A percentile compares a stretch with the other conserved stretches of the same genome.
phyloP scores from a whole-genome alignment of 352 stramenopile genomes.

The Phytophthora cactorum region DNA sequence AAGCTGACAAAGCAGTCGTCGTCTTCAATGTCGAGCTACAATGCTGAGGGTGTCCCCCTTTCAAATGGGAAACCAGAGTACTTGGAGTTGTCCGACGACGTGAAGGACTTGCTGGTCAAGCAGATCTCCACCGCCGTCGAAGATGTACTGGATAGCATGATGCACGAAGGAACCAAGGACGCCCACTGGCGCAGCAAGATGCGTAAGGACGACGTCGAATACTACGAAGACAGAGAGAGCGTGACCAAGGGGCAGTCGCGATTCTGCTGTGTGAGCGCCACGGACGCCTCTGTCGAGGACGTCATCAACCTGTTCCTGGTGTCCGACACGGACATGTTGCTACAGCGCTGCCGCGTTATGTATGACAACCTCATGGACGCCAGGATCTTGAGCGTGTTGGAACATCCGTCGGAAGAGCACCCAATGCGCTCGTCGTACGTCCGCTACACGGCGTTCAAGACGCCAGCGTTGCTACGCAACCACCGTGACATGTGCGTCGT shows the following conservation, averaged over 20 bases:
- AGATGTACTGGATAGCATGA: conserved; percentile 46
- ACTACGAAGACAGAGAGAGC: conserved; percentile 43
- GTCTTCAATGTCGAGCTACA: conserved; percentile 32
- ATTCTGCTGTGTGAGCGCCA: conserved; percentile 45
- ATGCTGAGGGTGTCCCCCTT: conserved; percentile 13
- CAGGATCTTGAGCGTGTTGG: conserved; percentile 40
- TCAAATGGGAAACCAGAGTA: conserved; percentile 17
- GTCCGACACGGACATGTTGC: conserved; percentile 39
- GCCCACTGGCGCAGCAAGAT: conserved; percentile 37
- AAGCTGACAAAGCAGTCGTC: conserved; percentile 16
- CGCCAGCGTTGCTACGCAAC: conserved; percentile 37
- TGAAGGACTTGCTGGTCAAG: conserved; percentile 35
- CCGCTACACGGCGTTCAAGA: conserved; percentile 49
- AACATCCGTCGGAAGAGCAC: conserved; percentile 34
- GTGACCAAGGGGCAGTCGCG: conserved; percentile 38
- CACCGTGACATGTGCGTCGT: conserved; percentile 51
- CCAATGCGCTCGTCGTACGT: conserved; percentile 49
- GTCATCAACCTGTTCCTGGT: conserved; percentile 47
- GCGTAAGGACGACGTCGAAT: conserved; percentile 45
- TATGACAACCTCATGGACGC: conserved; percentile 53
- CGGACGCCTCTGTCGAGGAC: conserved; percentile 44
- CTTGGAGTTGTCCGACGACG: conserved; percentile 28
- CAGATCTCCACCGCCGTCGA: conserved; percentile 41
- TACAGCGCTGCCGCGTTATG: conserved; percentile 44
- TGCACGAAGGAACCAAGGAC: conserved; percentile 35